A percentile compares a stretch with the other conserved stretches of the same genome.
phyloP scores from a whole-genome alignment of 345 rosid species.

The Conringia planisiliqua region DNA sequence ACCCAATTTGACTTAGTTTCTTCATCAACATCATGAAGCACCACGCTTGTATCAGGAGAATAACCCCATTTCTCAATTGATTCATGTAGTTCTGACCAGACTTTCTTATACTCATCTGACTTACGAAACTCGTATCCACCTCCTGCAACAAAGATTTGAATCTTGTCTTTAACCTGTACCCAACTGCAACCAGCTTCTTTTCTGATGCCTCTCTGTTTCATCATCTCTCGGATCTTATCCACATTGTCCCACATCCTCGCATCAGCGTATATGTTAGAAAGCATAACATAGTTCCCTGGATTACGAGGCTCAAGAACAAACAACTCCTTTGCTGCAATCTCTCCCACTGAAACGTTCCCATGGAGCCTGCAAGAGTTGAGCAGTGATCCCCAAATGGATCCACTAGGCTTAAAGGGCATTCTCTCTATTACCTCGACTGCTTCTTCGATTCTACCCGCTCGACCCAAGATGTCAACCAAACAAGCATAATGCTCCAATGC shows the following conservation, averaged over 20 bases:
- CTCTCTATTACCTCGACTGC: constrained; percentile 40
- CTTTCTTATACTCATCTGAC: constrained; percentile 39
- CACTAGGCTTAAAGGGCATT: constrained; percentile 57
- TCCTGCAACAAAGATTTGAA: constrained; percentile 51
- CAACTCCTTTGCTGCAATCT: constrained; percentile 41
- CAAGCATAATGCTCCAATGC: constrained; percentile 58
- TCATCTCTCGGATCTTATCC: constrained; percentile 39
- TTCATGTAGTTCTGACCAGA: constrained; percentile 33
- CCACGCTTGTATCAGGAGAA: constrained; percentile 39
- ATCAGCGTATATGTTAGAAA: constrained; percentile 61
- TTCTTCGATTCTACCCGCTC: constrained; percentile 49
- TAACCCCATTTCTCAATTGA: constrained; percentile 44
- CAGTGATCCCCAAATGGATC: constrained; percentile 57
- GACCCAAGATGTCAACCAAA: constrained; percentile 54
- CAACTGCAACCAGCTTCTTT: constrained; percentile 69
- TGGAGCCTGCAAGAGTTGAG: constrained; percentile 49
- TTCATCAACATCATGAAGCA: constrained; percentile 59
- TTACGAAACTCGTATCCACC: constrained; percentile 43
- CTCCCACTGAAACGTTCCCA: constrained; percentile 34
- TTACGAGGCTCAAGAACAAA: constrained; percentile 56
- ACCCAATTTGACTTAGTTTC: constrained; percentile 43
- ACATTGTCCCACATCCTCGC: constrained; percentile 60
- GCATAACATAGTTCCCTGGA: constrained; percentile 56
- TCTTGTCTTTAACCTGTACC: constrained; percentile 45
- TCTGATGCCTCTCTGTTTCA: constrained; percentile 43